Conservation (phyloP, 805 yeast species). For the Kazachstania psychrophila region DNA sequence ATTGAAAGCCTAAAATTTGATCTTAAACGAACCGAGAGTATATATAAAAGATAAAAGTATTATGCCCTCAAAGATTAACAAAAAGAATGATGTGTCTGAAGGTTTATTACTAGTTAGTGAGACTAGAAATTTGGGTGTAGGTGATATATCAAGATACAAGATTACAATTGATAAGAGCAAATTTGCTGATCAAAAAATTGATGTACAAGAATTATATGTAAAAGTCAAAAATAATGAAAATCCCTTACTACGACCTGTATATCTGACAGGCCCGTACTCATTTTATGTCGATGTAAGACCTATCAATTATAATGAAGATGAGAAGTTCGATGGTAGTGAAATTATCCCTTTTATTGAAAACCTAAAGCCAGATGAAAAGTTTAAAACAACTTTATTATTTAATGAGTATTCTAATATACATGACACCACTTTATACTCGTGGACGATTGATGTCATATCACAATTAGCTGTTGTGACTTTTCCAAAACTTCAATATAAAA, state of each 20-base stretch:
- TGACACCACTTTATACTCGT: constrained; percentile 37
- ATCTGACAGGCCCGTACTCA: constrained; percentile 80
- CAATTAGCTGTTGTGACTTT: constrained; percentile 68
- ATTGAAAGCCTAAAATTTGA: too few species aligned
- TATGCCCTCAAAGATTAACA: background rate
- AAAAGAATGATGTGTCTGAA: background rate
- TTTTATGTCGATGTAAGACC: constrained; percentile 77
- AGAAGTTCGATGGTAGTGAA: constrained; percentile 33
- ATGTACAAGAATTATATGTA: constrained; percentile 25
- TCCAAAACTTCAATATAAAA: constrained; percentile 58
- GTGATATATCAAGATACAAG: constrained; percentile 24
- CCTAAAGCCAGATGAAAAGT: constrained; percentile 63
- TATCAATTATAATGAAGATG: constrained; percentile 47
- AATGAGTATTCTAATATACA: constrained; percentile 33
- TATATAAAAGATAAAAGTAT: too few species aligned
- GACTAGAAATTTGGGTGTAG: constrained; percentile 18
- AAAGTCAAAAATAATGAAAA: constrained; percentile 64
- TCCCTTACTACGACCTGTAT: constrained; percentile 69
- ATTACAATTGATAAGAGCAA: constrained; percentile 15
- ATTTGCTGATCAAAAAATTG: constrained; percentile 9
- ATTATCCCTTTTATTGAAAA: constrained; percentile 39
- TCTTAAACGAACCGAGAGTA: too few species aligned
- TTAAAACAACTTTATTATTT: constrained; percentile 45
- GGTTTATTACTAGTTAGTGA: constrained; percentile 19
- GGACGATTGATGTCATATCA: constrained; percentile 75